phyloP scores from a whole-genome alignment of 371 early-diverging fungal species.

The Mortierella sp. region DNA sequence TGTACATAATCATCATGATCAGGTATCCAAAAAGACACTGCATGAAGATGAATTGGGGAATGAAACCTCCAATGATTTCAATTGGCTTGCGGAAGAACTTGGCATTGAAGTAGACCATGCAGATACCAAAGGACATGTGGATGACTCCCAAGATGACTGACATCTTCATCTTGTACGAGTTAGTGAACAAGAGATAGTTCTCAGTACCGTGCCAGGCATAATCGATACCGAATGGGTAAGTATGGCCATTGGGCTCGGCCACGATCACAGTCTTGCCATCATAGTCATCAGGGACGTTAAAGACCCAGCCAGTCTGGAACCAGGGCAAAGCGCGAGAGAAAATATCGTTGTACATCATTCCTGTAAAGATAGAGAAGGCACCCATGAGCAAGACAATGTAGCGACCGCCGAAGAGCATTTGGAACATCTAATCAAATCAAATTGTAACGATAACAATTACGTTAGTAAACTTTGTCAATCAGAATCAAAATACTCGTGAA shows the following conservation, averaged over 20 bases:
- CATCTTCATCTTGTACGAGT: conserved; percentile 99
- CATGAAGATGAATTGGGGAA: conserved; percentile 98
- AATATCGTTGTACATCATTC: conserved; percentile 98
- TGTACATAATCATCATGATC: conserved; percentile 93
- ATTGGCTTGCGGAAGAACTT: conserved; percentile 86
- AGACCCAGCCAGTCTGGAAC: conserved; percentile 86
- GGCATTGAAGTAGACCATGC: conserved; percentile 93
- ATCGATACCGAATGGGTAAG: conserved; percentile 76
- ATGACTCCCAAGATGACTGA: conserved; percentile 97
- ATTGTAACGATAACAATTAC: not conserved
- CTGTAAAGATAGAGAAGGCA: conserved; percentile 97
- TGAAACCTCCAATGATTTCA: conserved; percentile 87
- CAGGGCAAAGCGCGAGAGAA: conserved; percentile 89
- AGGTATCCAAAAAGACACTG: conserved; percentile 97
- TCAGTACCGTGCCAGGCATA: conserved; percentile 96
- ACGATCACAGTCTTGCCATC: conserved; percentile 56
- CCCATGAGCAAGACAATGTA: conserved; percentile 99
- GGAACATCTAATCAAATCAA: conserved; percentile 72
- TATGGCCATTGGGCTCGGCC: conserved; percentile 55
- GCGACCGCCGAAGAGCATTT: conserved; percentile 95
- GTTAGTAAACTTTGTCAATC: not conserved
- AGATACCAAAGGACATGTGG: conserved; percentile 98
- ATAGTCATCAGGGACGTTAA: conserved; percentile 64
- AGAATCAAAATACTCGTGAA: not conserved
- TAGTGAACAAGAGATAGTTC: conserved; percentile 94